Percentiles rank a stretch among this genome's conserved stretches.
phyloP scores from a whole-genome alignment of 345 rosid species.

The Mallotus nudiflorus region DNA sequence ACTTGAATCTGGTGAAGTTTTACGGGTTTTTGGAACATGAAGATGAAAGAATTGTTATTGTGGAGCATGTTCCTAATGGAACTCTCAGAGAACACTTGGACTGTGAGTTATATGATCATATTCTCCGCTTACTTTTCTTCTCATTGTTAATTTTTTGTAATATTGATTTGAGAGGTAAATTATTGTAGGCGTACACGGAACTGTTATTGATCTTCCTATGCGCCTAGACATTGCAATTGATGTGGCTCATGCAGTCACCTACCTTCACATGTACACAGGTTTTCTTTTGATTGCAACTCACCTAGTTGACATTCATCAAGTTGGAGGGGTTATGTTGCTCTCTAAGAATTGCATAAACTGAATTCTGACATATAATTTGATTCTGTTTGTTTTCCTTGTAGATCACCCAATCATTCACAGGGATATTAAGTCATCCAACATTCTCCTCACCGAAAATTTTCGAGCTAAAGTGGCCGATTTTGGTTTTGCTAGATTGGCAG shows the following conservation, averaged over 20 bases:
- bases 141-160: background rate
- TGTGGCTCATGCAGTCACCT: slow-evolving; percentile 91
- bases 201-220: slow-evolving; percentile 56
- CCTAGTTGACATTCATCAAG: slow-evolving; percentile 3
- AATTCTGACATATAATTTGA: slow-evolving; percentile 17
- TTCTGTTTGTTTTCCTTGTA: slow-evolving; percentile 32
- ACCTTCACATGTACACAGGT: slow-evolving; percentile 98
- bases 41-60: slow-evolving; percentile 74
- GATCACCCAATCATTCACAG: slow-evolving; percentile 97
- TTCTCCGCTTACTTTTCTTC: too few species aligned
- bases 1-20: slow-evolving; percentile 72
- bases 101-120: slow-evolving; percentile 42
- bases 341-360: too few species aligned
- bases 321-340: background rate
- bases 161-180: slow-evolving; percentile 18
- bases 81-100: slow-evolving; percentile 92
- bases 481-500: slow-evolving; percentile 86
- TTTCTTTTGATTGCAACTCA: background rate
- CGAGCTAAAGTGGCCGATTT: slow-evolving; percentile 94
- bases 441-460: slow-evolving; percentile 78
- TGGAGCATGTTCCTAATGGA: slow-evolving; percentile 88
- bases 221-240: slow-evolving; percentile 80
- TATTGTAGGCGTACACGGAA: slow-evolving; percentile 59
- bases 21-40: slow-evolving; percentile 66
- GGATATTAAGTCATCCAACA: slow-evolving; percentile 93